Conservation (phyloP, 495 filamentous ascomycete species). For the Penicillium simplicissimum region DNA sequence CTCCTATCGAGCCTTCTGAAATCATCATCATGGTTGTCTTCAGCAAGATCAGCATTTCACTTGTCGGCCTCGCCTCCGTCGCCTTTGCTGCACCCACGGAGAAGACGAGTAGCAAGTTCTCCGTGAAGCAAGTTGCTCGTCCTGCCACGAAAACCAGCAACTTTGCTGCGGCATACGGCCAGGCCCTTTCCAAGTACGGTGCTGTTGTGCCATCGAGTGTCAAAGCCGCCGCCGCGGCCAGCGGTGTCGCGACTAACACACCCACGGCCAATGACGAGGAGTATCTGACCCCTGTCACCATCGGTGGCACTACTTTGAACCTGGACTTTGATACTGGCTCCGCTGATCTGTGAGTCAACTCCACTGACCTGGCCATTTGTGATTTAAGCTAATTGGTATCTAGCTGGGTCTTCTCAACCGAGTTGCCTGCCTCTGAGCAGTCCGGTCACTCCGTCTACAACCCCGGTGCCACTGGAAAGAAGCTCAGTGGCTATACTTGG, state of each 20-base stretch:
- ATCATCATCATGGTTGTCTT: slow-evolving; percentile 37
- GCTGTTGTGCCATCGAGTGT: slow-evolving; percentile 40
- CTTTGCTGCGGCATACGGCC: slow-evolving; percentile 40
- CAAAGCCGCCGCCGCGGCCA: slow-evolving; percentile 39
- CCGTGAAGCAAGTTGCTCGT: slow-evolving; percentile 36
- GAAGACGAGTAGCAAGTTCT: slow-evolving; percentile 33
- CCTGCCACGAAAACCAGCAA: slow-evolving; percentile 32
- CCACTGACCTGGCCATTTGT: neutral
- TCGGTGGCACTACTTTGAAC: slow-evolving; percentile 61
- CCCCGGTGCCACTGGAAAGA: slow-evolving; percentile 48
- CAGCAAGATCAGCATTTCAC: slow-evolving; percentile 30
- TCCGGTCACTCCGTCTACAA: slow-evolving; percentile 63
- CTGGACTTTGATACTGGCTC: slow-evolving; percentile 75
- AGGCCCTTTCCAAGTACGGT: slow-evolving; percentile 44
- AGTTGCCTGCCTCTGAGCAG: slow-evolving; percentile 44
- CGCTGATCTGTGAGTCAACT: slow-evolving; percentile 62
- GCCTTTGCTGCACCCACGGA: slow-evolving; percentile 32
- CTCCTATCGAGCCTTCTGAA: neutral
- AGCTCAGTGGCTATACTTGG: slow-evolving; percentile 58
- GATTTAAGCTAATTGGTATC: slow-evolving; percentile 4
- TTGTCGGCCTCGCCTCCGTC: slow-evolving; percentile 30
- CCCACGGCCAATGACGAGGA: slow-evolving; percentile 59
- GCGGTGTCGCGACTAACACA: slow-evolving; percentile 47
- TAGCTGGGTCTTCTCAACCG: slow-evolving; percentile 53
- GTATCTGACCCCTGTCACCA: slow-evolving; percentile 63